Evolutionary conservation across 495 filamentous ascomycete species (phyloP), one percentile per base, ranked within the genome.

Genomic region (Neurospora sp.): DNA sequence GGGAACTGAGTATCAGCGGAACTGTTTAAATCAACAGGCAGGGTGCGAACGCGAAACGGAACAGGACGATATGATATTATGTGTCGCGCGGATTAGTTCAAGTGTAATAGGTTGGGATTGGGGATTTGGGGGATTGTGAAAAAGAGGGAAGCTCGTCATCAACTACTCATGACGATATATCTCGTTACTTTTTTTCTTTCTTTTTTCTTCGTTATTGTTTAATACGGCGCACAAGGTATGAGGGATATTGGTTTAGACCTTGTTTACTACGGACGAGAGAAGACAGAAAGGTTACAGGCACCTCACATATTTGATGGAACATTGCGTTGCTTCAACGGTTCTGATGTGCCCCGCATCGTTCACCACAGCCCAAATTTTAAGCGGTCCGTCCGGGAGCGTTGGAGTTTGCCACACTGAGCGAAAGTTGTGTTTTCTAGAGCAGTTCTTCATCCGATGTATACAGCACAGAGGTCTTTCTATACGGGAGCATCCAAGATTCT

Each of bases 1-100:
- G 96, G 78, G 95, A 97, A 82, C 82, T 99, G 83, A 98, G 94
- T 83, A 98, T 99, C 87, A 88, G 86, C 74, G 87, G 87, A 70
- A 89, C 87, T 7, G 86, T 89, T 19, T 89, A 78, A 79, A 70
- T 5, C 10, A 62, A 31, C 24, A 21, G 11, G 69, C 9, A 9
- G 34, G 15, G 24, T 6, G 28, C 24, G 11, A 19, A 66, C 15
- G 24, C 3, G 54, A 19, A 66, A 66, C 9, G 28, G 54, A 13
- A 66, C 2, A 34, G 28, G 28, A 66, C 54, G 31, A 19, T 15
- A 66, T 66, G 15, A 34, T 66, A 17, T 19, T 34, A 66, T 19
- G 54, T 66, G 54, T 66, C 54, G 28, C n/a, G 43, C 13, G 7
- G 54, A 66, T 31, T 31, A 6, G 15, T 36, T 66, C 54, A 7